Percentiles rank a stretch among this genome's conserved stretches.
phyloP scores from a whole-genome alignment of 176 grass and related monocot genomes.

The Luzula sylvatica region DNA sequence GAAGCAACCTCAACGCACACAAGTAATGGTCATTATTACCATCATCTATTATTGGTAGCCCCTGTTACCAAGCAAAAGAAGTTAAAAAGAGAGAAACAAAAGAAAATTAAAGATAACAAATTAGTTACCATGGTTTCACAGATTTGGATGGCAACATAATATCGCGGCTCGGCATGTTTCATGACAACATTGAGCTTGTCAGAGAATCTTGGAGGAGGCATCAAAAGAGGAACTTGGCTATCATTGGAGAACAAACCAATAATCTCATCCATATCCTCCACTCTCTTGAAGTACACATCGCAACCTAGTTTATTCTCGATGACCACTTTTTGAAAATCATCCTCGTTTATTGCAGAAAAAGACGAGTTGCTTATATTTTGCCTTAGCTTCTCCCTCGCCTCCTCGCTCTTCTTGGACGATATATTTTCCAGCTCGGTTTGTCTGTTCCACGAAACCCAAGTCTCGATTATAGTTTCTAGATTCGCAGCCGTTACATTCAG shows the following conservation, averaged over 20 bases:
- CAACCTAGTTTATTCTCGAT: slow-evolving; percentile 91
- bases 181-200: slow-evolving; percentile 74
- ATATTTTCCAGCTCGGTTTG: slow-evolving; percentile 68
- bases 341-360: slow-evolving; percentile 76
- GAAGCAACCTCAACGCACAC: slow-evolving; percentile 81
- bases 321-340: slow-evolving; percentile 79
- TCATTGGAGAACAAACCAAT: slow-evolving; percentile 57
- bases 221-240: slow-evolving; percentile 45
- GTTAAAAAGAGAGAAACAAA: background rate
- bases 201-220: slow-evolving; percentile 85
- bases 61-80: slow-evolving; percentile 37
- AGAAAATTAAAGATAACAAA: background rate
- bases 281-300: slow-evolving; percentile 82
- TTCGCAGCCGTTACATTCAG: slow-evolving; percentile 70
- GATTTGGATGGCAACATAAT: slow-evolving; percentile 92
- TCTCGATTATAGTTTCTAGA: slow-evolving; percentile 83
- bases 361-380: slow-evolving; percentile 29
- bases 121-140: slow-evolving; percentile 67
- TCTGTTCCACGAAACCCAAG: slow-evolving; percentile 80
- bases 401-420: slow-evolving; percentile 58
- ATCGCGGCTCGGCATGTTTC: slow-evolving; percentile 63
- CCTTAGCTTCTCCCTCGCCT: slow-evolving; percentile 28
- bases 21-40: slow-evolving; percentile 89
- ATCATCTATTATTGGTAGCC: slow-evolving; percentile 76
- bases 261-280: slow-evolving; percentile 37